phyloP scores from a whole-genome alignment of 352 stramenopile species.

The Globisporangium perplexum region DNA sequence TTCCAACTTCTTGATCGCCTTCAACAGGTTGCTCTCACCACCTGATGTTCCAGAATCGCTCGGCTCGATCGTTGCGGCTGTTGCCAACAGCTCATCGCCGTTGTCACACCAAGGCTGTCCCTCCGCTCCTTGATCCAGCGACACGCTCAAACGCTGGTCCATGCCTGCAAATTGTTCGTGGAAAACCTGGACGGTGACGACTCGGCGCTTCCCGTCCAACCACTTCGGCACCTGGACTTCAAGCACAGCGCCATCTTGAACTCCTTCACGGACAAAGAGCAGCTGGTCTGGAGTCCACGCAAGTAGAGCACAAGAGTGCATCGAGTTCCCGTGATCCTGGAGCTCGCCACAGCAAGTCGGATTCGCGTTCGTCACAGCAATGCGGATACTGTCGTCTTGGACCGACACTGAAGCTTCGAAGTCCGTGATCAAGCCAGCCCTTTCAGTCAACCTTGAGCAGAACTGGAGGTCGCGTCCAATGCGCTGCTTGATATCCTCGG shows the following conservation, averaged over 20 bases:
- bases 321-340: not conserved
- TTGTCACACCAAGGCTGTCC: not conserved
- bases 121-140: not conserved
- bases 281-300: conserved; percentile 10
- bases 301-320: conserved; percentile 13
- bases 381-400: not conserved
- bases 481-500: conserved; percentile 13
- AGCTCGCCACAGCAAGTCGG: too few species aligned
- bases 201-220: conserved; percentile 1
- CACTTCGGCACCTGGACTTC: conserved; percentile 1
- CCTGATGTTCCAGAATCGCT: not conserved
- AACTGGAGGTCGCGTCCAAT: conserved; percentile 13
- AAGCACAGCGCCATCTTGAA: conserved; percentile 1
- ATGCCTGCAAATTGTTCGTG: conserved; percentile 20
- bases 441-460: conserved; percentile 13
- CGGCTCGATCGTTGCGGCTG: too few species aligned
- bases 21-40: conserved; percentile 32
- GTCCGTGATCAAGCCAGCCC: conserved; percentile 13
- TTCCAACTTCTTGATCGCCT: conserved; percentile 45
- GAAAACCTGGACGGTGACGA: conserved; percentile 19
- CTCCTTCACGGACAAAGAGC: conserved; percentile 16
- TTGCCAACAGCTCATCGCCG: too few species aligned
- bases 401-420: conserved; percentile 10
- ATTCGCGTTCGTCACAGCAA: conserved; percentile 4
- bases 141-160: conserved; percentile 15